phyloP scores from a whole-genome alignment of 805 yeast genomes.

The Aciculoconidium aculeatum region DNA sequence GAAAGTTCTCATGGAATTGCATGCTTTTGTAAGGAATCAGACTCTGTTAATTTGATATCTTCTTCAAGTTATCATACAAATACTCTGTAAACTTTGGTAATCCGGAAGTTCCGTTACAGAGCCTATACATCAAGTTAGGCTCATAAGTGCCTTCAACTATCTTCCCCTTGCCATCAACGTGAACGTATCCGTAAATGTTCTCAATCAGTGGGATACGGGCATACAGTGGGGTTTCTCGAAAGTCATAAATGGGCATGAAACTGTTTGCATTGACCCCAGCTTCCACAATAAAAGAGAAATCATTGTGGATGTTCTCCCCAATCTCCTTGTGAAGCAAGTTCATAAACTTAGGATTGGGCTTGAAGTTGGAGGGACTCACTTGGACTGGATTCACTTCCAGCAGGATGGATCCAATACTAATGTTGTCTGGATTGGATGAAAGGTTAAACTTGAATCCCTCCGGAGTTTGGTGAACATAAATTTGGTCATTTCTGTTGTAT shows the following conservation, averaged over 20 bases:
- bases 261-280: constrained; percentile 47
- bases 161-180: constrained; percentile 48
- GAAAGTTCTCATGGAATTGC: too few species aligned
- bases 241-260: constrained; percentile 68
- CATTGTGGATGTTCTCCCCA: constrained; percentile 27
- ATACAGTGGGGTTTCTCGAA: constrained; percentile 56
- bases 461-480: constrained; percentile 8
- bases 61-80: too few species aligned
- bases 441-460: constrained; percentile 8
- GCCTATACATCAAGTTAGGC: constrained; percentile 52
- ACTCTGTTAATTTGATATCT: too few species aligned
- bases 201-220: constrained; percentile 68
- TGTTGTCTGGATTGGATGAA: constrained; percentile 8
- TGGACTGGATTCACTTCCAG: too few species aligned
- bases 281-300: constrained; percentile 51
- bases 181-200: constrained; percentile 65
- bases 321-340: constrained; percentile 22
- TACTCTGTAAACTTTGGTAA: constrained; percentile 48
- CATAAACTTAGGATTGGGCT: constrained; percentile 22
- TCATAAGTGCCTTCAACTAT: constrained; percentile 54
- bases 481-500: constrained; percentile 6
- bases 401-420: constrained; percentile 7
- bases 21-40: too few species aligned
- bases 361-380: constrained; percentile 19
- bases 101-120: constrained; percentile 42